These are phyloP conservation scores for Ceratocystis lukuohia DNA, from an alignment of 2,329 filamentous ascomycete species.

Conservation along the genomic window DNA sequence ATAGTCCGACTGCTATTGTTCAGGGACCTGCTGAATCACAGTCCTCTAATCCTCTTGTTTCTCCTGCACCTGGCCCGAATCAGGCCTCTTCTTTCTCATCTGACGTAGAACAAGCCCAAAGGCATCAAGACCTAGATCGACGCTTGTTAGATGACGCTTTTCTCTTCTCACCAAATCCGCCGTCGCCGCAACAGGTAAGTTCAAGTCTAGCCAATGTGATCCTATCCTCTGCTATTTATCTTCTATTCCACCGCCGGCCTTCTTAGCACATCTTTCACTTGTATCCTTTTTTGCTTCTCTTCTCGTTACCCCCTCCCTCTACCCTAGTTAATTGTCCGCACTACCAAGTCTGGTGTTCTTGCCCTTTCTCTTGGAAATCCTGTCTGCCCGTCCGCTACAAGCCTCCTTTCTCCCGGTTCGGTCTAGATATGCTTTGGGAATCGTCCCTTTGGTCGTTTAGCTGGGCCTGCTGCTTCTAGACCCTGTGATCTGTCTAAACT, in stretches of 20 bases:
- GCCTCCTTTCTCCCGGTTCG: background rate
- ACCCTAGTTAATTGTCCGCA: background rate
- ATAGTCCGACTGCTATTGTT: background rate
- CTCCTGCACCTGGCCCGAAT: background rate
- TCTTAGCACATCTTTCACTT: background rate
- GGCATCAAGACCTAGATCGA: background rate
- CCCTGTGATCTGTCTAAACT: constrained; percentile 8
- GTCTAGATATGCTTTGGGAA: background rate
- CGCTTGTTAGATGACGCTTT: background rate
- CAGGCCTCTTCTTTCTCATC: background rate
- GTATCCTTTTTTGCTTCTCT: background rate
- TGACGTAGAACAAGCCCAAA: background rate
- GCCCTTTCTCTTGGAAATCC: background rate
- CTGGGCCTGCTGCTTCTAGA: background rate
- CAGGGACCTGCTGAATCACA: background rate
- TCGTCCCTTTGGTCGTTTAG: background rate
- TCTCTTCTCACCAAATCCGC: background rate
- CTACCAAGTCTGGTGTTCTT: background rate
- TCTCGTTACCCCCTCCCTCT: background rate
- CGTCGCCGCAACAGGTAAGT: constrained; percentile 6
- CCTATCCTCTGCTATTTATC: background rate
- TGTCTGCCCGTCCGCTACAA: background rate
- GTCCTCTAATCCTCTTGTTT: background rate
- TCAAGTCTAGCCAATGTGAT: background rate
- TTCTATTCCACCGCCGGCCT: background rate